Evolutionary conservation across 192 early-diverging fungal species (phyloP).

Genomic region (Allomyces javanicus): DNA sequence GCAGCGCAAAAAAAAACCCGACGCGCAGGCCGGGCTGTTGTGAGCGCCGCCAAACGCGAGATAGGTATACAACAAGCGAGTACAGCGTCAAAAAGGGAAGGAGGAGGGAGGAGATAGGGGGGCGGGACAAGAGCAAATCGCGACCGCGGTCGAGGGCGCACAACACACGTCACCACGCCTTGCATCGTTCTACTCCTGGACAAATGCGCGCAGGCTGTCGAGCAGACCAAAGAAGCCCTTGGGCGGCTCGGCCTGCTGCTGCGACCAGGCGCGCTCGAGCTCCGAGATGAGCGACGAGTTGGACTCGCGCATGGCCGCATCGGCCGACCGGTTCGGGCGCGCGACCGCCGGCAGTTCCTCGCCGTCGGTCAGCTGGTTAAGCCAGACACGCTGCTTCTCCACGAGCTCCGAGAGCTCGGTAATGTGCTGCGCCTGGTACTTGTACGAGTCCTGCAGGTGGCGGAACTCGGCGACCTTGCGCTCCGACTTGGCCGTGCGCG

Average conservation of each 20-base stretch:
- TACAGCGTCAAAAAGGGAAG: too few species aligned
- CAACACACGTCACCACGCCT: too few species aligned
- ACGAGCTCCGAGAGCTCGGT: neutral
- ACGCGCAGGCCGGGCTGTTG: too few species aligned
- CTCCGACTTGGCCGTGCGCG: neutral
- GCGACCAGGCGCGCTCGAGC: neutral
- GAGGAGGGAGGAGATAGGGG: too few species aligned
- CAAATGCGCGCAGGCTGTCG: neutral
- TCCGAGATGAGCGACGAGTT: neutral
- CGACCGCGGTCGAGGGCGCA: too few species aligned
- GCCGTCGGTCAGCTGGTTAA: neutral
- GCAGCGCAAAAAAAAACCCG: too few species aligned
- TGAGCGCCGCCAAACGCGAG: too few species aligned
- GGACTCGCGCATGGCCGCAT: neutral
- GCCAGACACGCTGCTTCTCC: neutral
- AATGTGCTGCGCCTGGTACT: neutral
- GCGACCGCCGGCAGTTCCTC: neutral
- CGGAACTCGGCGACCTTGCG: neutral
- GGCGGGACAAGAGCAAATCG: too few species aligned
- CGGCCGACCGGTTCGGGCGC: neutral
- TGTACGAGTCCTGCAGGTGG: neutral
- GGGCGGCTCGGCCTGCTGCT: neutral
- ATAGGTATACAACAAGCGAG: too few species aligned
- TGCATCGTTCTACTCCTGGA: too few species aligned
- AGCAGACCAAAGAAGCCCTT: neutral